Base-by-base conservation (phyloP, 495 filamentous ascomycete species). In the Aspergillus diversus region DNA sequence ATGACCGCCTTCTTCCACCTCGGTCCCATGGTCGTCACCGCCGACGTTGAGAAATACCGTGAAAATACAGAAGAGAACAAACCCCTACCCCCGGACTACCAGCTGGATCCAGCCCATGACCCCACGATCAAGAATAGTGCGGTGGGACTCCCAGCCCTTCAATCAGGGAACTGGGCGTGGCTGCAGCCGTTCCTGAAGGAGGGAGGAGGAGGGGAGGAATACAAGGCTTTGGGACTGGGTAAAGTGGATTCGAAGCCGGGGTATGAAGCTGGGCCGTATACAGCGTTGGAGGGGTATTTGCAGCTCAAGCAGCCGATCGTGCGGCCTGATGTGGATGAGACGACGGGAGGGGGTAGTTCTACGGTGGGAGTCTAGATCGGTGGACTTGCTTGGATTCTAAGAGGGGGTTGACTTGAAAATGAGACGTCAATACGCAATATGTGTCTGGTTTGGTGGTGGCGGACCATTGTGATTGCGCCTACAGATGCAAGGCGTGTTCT, bases 1-100 rank as follows among this genome's bases (percentile, higher is more conserved):
- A 84, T 86, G 73, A 78, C 74, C 0, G 78, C 81, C 0, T 84
- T 84, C 63, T 80, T 83, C 60, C 71, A 71, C 43, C 37, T 73
- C 2, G 82, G 82, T 0, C 82, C 82, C 0, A 33, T 81, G 11
- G 47, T 76, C 7, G 39, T 81, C 0, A 63, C 75, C 0, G 56
- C 52, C 3, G 71, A 77, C 54, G 61, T 81, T 0, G 67, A 66
- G 1, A 27, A 39, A 12, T 75, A 68, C 48, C 61, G 71, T 7
- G 46, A 7, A 15, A 33, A 35, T 32, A 17, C 13, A n/a, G 31
- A 4, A 8, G 5, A 35, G 5, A 35, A 5, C 1, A 9, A 9
- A 3, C 39, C 39, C 39, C 39, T 43, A 1, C 39, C 39, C 1
- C 39, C 9, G 9, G 57, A 60, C 0, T 51, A 63, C 33, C 21